Evolutionary conservation across 208 protist species (phyloP), one percentile per base, ranked within the genome.

Genomic region (Crithidia acanthocephali): DNA sequence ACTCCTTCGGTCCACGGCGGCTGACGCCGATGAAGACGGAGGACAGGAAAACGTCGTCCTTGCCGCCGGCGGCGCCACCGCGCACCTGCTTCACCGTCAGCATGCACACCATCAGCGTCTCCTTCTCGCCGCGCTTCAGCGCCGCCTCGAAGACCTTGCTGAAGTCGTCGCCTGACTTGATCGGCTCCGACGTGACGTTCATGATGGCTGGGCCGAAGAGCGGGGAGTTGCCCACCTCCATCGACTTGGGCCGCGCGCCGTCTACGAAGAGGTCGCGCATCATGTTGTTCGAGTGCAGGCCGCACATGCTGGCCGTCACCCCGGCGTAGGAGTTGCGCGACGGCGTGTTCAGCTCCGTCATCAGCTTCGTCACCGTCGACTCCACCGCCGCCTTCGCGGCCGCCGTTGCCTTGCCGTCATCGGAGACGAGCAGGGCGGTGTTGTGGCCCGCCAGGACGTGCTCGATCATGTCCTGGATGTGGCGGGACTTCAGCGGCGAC

Each of bases 381-480:
- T 80, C 60, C 47, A 84, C 50, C 30, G 80, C 56, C 9, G 65
- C 58, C 37, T 57, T 37, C 25, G 72, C 40, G 27, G 68, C 22
- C n/a, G 61, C 70, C 20, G 30, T 65, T 4, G 76, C 66, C 61
- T 79, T 71, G 33, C 67, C 73, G 62, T 86, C 78, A 60, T 80
- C 74, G 20, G 76, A 72, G 47, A 91, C 62, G 66, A 87, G 72
- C 25, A 91, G 23, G 6, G 83, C 80, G 64, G 63, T 63, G 69
- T 88, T 86, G 78, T 91, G 86, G 51, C 86, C 81, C 1, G 69
- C 77, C 30, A 85, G 58, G 28, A 87, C 58, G 71, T 91, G 83
- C 35, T 83, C 75, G 20, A 87, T 47, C 40, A 80, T 72, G 27
- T 77, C 73, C 1, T 71, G 28, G 42, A 92, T 50, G 32, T 75